Conservation (phyloP, 2,329 filamentous ascomycete species). For the Elsinoe fawcettii region DNA sequence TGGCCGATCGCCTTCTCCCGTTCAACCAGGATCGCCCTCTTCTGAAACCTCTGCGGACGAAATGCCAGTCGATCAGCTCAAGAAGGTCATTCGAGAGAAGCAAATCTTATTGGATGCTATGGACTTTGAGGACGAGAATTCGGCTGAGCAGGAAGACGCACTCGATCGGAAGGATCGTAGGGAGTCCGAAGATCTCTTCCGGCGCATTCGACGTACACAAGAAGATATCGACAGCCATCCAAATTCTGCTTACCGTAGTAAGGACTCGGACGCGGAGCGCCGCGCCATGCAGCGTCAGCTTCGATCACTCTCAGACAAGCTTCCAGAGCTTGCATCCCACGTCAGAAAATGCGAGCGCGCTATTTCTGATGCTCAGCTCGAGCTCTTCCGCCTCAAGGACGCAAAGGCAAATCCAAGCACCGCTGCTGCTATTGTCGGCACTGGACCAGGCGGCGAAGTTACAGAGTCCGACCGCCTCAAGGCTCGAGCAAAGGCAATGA, state of each 20-base stretch:
- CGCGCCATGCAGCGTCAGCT: conserved; percentile 81
- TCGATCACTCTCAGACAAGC: conserved; percentile 77
- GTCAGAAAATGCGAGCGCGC: conserved; percentile 84
- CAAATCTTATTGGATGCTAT: conserved; percentile 91
- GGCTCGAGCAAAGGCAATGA: conserved; percentile 92
- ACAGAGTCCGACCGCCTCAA: conserved; percentile 93
- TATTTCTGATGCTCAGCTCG: conserved; percentile 83
- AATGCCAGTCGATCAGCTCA: conserved; percentile 74
- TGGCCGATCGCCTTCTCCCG: conserved; percentile 68
- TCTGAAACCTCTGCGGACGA: conserved; percentile 67
- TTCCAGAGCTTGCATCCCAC: conserved; percentile 86
- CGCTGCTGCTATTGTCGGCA: conserved; percentile 75
- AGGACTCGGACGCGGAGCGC: conserved; percentile 82
- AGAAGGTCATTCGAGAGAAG: conserved; percentile 88
- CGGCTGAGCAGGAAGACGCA: conserved; percentile 81
- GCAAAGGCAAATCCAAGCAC: conserved; percentile 83
- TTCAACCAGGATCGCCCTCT: conserved; percentile 57
- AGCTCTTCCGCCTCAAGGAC: conserved; percentile 88
- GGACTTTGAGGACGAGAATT: conserved; percentile 89
- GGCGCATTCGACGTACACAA: conserved; percentile 81
- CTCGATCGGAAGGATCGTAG: conserved; percentile 83
- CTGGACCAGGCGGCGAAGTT: conserved; percentile 79
- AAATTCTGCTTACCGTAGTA: conserved; percentile 59
- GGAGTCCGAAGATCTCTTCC: conserved; percentile 89
- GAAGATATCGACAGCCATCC: conserved; percentile 92